phyloP scores from a whole-genome alignment of 805 yeast genomes.

The Maudiozyma pseudohumilis region DNA sequence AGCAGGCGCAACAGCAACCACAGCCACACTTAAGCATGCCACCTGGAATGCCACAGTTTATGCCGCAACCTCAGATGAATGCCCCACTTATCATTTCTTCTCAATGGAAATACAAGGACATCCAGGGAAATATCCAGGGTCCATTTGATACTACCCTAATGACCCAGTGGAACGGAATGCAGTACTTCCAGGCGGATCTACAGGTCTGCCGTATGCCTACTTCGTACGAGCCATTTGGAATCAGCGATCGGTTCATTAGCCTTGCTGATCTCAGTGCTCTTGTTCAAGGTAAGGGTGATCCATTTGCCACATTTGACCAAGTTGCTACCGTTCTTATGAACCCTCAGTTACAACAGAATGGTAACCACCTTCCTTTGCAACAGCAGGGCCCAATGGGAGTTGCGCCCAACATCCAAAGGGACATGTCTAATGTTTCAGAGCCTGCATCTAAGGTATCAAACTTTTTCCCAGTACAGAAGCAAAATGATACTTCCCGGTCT shows the following conservation, averaged over 20 bases:
- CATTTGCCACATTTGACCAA: constrained; percentile 20
- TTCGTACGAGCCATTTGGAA: constrained; percentile 21
- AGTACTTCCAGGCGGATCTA: constrained; percentile 50
- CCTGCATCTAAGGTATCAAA: background rate
- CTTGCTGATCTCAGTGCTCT: constrained; percentile 17
- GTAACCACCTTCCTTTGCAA: background rate
- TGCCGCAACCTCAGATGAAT: background rate
- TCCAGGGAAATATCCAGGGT: constrained; percentile 66
- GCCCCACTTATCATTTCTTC: constrained; percentile 32
- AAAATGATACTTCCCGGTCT: too few relatives aligned
- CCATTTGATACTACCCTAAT: constrained; percentile 67
- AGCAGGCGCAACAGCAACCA: too few relatives aligned
- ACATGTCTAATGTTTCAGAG: background rate
- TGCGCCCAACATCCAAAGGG: background rate
- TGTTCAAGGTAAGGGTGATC: constrained; percentile 20
- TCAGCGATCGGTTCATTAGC: constrained; percentile 19
- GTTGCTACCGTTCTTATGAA: background rate
- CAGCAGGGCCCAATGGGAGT: background rate
- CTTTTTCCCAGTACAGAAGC: background rate
- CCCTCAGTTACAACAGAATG: background rate
- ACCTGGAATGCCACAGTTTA: constrained; percentile 2
- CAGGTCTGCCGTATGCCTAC: constrained; percentile 41
- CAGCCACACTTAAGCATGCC: too few relatives aligned
- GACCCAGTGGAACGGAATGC: constrained; percentile 69
- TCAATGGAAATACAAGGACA: constrained; percentile 70